Evolutionary conservation across 208 protist genomes (phyloP).

Genomic region (Wallacemonas rigidus): DNA sequence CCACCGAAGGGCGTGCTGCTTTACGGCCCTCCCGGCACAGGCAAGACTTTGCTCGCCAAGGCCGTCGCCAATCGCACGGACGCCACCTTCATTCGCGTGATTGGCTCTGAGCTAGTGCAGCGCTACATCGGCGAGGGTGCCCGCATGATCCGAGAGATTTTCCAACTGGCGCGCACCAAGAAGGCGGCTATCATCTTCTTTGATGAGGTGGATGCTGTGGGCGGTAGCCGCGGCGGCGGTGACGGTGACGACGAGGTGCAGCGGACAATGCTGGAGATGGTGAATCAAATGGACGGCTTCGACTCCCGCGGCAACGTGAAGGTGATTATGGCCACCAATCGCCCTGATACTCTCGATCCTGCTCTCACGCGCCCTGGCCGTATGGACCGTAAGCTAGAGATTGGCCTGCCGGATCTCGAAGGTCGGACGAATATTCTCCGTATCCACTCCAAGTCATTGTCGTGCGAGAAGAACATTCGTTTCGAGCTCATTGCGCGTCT

Average conservation of each 20-base stretch:
- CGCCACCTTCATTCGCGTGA: conserved; percentile 99
- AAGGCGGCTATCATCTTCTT: conserved; percentile 99
- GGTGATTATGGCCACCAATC: conserved; percentile 99
- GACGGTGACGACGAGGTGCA: conserved; percentile 99
- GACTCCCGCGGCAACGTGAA: conserved; percentile 99
- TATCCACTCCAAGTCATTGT: conserved; percentile 99
- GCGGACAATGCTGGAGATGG: conserved; percentile 99
- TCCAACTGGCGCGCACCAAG: conserved; percentile 99
- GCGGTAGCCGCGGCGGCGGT: conserved; percentile 88
- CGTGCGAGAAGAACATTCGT: conserved; percentile 97
- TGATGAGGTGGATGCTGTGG: conserved; percentile 99
- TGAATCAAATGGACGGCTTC: conserved; percentile 99
- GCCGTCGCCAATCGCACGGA: conserved; percentile 99
- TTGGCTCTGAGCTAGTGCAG: conserved; percentile 99
- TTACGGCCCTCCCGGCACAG: conserved; percentile 99
- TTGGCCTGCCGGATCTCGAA: conserved; percentile 99
- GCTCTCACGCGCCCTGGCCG: conserved; percentile 99
- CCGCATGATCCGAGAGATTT: conserved; percentile 99
- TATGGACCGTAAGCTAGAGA: conserved; percentile 99
- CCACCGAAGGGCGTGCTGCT: conserved; percentile 99
- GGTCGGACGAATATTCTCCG: conserved; percentile 98
- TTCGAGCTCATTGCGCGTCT: conserved; percentile 99
- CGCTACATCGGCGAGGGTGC: conserved; percentile 99
- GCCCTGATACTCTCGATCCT: conserved; percentile 99
- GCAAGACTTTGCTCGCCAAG: conserved; percentile 99